These are phyloP conservation scores for Taxillus chinensis DNA, from an alignment of 164 flowering plant species.

Conservation along the genomic window DNA sequence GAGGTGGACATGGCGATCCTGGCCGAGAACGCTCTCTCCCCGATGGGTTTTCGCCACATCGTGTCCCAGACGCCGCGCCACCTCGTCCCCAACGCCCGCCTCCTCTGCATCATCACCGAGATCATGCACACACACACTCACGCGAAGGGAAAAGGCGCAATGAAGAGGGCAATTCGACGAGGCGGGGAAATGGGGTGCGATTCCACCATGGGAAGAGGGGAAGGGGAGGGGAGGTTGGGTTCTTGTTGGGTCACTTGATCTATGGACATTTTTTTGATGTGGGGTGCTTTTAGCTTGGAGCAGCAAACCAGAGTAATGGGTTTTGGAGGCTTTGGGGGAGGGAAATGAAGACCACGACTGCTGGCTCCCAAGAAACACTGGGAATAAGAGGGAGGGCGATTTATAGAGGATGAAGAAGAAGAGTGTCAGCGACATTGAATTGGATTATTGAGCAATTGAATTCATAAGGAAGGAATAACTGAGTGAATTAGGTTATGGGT, in stretches of 20 bases:
- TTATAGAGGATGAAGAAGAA: too few species aligned
- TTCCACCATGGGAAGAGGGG: slow-evolving; percentile 39
- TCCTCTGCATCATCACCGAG: slow-evolving; percentile 73
- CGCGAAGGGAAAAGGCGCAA: slow-evolving; percentile 99
- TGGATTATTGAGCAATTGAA: too few species aligned
- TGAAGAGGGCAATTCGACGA: slow-evolving; percentile 84
- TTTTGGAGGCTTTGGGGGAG: too few species aligned
- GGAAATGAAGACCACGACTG: too few species aligned
- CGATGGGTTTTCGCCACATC: slow-evolving; percentile 83
- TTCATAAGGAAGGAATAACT: too few species aligned
- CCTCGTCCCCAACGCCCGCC: slow-evolving; percentile 52
- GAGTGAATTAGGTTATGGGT: too few species aligned
- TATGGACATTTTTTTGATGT: too few species aligned
- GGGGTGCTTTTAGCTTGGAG: too few species aligned
- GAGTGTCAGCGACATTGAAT: too few species aligned
- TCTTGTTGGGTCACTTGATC: slow-evolving; percentile 12
- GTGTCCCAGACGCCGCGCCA: slow-evolving; percentile 56
- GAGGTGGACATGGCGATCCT: slow-evolving; percentile 93
- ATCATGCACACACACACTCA: slow-evolving; percentile 53
- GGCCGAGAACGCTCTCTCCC: slow-evolving; percentile 93
- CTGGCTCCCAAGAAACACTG: too few species aligned
- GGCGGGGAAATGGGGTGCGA: slow-evolving; percentile 44
- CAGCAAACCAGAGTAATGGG: too few species aligned
- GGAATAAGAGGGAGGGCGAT: too few species aligned
- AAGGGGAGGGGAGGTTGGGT: slow-evolving; percentile 35